A percentile compares a stretch with the other conserved stretches of the same genome.
Evolutionary conservation across 1,139 yeast species (phyloP).

Genomic region (Suhomyces maxii): DNA sequence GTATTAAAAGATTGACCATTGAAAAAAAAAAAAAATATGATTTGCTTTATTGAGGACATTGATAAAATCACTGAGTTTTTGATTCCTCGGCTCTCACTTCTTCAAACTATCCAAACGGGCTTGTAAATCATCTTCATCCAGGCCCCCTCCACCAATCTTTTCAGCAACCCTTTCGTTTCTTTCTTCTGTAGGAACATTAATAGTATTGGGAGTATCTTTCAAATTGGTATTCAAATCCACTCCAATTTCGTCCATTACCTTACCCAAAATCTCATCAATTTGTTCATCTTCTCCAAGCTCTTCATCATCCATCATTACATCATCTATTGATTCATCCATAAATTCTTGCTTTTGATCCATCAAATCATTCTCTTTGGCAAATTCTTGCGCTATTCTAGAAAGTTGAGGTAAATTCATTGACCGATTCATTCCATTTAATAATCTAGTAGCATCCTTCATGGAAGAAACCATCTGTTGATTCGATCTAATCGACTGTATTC

Average conservation of each 20-base stretch:
- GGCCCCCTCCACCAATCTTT: conserved; percentile 37
- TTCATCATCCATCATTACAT: conserved; percentile 82
- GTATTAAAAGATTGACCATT: too few species aligned
- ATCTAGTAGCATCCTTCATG: conserved; percentile 92
- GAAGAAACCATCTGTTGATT: conserved; percentile 95
- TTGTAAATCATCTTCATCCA: conserved; percentile 80
- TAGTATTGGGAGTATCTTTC: conserved; percentile 65
- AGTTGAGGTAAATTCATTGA: conserved; percentile 89
- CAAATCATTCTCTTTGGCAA: conserved; percentile 88
- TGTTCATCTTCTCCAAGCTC: conserved; percentile 75
- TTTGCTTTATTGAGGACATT: too few species aligned
- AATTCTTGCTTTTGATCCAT: conserved; percentile 99
- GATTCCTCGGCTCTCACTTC: conserved; percentile 32
- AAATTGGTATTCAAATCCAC: conserved; percentile 74
- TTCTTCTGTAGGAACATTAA: conserved; percentile 32
- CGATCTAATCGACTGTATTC: conserved; percentile 87
- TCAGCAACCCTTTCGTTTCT: conserved; percentile 47
- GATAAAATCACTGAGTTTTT: background rate
- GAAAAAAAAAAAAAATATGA: too few species aligned
- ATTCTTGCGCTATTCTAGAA: conserved; percentile 89
- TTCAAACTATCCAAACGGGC: conserved; percentile 85
- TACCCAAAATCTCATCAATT: conserved; percentile 87
- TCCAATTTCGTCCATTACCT: conserved; percentile 94
- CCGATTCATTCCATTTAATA: conserved; percentile 82
- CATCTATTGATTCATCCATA: conserved; percentile 98